phyloP scores from a whole-genome alignment of 441 rosid species.

The Flueggea neowawraea region DNA sequence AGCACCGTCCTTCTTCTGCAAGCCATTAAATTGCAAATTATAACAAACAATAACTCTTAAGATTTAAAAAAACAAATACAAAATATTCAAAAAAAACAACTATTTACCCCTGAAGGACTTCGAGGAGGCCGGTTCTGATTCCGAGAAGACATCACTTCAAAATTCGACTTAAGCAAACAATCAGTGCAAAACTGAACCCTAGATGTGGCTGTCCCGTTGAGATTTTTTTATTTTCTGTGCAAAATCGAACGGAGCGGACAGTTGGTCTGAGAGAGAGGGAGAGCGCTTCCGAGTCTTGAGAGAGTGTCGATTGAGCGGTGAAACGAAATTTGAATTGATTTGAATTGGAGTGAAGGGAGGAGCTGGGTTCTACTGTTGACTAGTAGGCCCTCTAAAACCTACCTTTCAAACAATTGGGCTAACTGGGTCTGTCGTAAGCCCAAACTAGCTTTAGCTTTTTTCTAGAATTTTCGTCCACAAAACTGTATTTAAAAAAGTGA shows the following conservation, averaged over 20 bases:
- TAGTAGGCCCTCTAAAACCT: too few relatives aligned
- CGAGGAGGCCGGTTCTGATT: constrained; percentile 87
- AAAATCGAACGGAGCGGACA: background rate
- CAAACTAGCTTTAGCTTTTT: too few relatives aligned
- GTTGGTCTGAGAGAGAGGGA: too few relatives aligned
- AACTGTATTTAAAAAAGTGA: too few relatives aligned
- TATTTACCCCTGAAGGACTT: constrained; percentile 56
- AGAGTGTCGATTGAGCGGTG: constrained; percentile 15
- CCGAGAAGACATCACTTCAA: constrained; percentile 55
- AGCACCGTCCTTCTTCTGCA: constrained; percentile 56
- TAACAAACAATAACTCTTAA: too few relatives aligned
- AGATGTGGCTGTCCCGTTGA: too few relatives aligned
- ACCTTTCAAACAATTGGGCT: too few relatives aligned
- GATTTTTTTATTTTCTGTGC: too few relatives aligned
- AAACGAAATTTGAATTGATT: constrained; percentile 45
- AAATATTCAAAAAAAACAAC: background rate
- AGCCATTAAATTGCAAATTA: constrained; percentile 3
- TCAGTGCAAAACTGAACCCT: too few relatives aligned
- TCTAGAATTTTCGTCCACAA: too few relatives aligned
- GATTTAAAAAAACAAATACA: background rate
- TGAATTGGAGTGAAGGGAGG: constrained; percentile 21
- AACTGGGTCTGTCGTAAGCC: too few relatives aligned
- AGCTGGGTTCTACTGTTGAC: constrained; percentile 5
- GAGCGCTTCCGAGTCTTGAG: background rate
- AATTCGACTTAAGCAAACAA: too few relatives aligned